Base-by-base conservation (phyloP, 768 basidiomycete species). In the Termitomyces sp. region DNA sequence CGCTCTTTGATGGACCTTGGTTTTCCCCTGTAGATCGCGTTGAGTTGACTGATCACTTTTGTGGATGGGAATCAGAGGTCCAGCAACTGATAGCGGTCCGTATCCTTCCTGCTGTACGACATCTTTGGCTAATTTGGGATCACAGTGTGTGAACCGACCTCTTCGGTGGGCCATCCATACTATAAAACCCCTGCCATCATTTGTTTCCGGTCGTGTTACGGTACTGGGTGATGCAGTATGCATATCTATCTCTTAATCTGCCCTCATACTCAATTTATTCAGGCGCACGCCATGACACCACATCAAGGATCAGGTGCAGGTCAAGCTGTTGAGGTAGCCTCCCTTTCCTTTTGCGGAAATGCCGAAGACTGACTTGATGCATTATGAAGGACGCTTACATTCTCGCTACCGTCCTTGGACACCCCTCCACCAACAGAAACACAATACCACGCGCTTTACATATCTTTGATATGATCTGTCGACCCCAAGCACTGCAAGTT, bases 131-230 rank as follows among this genome's bases (percentile, higher is more conserved):
- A 14, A 53, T 21, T 31, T 31, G 21, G 6, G 9, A 19, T 38
- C 47, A 26, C 50, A 87, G 85, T 82, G 81, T 60, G 72, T 81
- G 21, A 77, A 81, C 3, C 74, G 70, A 46, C 75, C 81, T 1
- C 68, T 75, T 23, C 70, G 80, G 38, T 89, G 88, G 88, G 84
- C 83, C 0, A 77, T 90, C 31, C 82, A 87, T 63, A 78, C 74
- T 4, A 70, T 83, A 2, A 74, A 73, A 51, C 78, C 83, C 6
- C 66, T 89, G 21, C 71, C 71, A 0, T 72, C 81, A 8, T 81
- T 77, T 53, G 75, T 78, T 2, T 74, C 73, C n/a, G 82, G 80
- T 17, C 69, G 77, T 10, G 83, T 73, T 19, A 75, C 70, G 6
- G 65, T 81, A 51, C 58, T 81, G 43, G 80, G 80, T 14, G 80